A percentile compares a stretch with the other conserved stretches of the same genome.
phyloP scores from a whole-genome alignment of 495 filamentous ascomycete species.

The Talaromyces trachyspermus region DNA sequence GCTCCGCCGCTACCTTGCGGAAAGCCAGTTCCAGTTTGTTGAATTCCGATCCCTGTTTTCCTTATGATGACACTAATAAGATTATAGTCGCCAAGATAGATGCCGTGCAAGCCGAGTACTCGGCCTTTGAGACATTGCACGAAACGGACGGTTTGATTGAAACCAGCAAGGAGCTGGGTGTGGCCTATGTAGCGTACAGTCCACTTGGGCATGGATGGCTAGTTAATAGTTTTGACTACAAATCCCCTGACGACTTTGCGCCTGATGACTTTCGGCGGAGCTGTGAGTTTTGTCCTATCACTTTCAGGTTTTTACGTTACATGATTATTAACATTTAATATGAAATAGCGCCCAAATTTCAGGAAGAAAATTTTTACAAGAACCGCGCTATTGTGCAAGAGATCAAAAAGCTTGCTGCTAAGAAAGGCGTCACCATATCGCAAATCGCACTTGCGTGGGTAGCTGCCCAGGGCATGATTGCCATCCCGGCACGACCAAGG shows the following conservation, averaged over 20 bases:
- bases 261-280: conserved; percentile 35
- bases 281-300: conserved; percentile 13
- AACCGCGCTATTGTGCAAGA: conserved; percentile 38
- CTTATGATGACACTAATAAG: conserved; percentile 8
- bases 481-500: conserved; percentile 46
- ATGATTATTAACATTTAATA: background rate
- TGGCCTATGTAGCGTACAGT: conserved; percentile 39
- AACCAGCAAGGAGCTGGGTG: conserved; percentile 30
- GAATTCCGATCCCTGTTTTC: background rate
- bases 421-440: conserved; percentile 29
- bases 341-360: conserved; percentile 35
- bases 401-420: conserved; percentile 32
- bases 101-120: conserved; percentile 45
- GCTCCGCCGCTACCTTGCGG: conserved; percentile 36
- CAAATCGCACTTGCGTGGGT: conserved; percentile 43
- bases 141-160: conserved; percentile 35
- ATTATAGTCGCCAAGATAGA: conserved; percentile 40
- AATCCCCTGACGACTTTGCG: conserved; percentile 37
- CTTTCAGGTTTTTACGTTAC: background rate
- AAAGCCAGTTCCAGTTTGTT: conserved; percentile 35
- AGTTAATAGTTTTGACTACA: conserved; percentile 35
- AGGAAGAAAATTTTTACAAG: conserved; percentile 45
- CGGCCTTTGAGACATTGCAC: conserved; percentile 42
- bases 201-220: conserved; percentile 42
- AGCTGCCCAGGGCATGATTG: conserved; percentile 37